Evolutionary conservation across 352 stramenopile genomes (phyloP).

Genomic region (Globisporangium camurandrum): DNA sequence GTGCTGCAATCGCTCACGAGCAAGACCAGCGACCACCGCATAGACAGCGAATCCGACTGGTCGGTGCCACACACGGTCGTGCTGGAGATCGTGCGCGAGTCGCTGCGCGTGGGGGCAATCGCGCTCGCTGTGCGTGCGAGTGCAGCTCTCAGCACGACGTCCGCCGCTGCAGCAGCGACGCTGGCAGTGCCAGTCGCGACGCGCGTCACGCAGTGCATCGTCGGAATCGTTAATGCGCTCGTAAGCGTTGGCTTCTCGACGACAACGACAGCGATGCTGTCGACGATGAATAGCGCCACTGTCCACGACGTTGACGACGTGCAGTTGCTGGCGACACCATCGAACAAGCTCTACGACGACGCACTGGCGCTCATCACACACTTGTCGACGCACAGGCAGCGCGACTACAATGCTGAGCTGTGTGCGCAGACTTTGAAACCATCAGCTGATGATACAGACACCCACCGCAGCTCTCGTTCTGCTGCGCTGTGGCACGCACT

Average conservation of each 20-base stretch:
- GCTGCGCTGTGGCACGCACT: conserved; percentile 23
- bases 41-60: conserved; percentile 4
- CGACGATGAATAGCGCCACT: too few species aligned
- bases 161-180: conserved; percentile 2
- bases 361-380: conserved; percentile 8
- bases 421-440: too few species aligned
- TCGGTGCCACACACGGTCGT: conserved; percentile 35
- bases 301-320: too few species aligned
- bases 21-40: background rate
- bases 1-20: conserved; percentile 13
- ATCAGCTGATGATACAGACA: too few species aligned
- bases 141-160: conserved; percentile 6
- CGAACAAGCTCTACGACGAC: background rate
- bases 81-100: conserved; percentile 24
- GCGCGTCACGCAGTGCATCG: conserved; percentile 8
- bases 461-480: too few species aligned
- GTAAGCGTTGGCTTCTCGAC: background rate
- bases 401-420: conserved; percentile 9
- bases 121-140: conserved; percentile 27
- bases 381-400: conserved; percentile 6
- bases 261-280: background rate
- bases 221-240: conserved; percentile 5
- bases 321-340: too few species aligned
- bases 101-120: conserved; percentile 14
- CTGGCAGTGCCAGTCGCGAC: conserved; percentile 1